These are phyloP conservation scores for Gynochthodes officinalis DNA, from an alignment of 257 asterid genomes.

Conservation along the genomic window DNA sequence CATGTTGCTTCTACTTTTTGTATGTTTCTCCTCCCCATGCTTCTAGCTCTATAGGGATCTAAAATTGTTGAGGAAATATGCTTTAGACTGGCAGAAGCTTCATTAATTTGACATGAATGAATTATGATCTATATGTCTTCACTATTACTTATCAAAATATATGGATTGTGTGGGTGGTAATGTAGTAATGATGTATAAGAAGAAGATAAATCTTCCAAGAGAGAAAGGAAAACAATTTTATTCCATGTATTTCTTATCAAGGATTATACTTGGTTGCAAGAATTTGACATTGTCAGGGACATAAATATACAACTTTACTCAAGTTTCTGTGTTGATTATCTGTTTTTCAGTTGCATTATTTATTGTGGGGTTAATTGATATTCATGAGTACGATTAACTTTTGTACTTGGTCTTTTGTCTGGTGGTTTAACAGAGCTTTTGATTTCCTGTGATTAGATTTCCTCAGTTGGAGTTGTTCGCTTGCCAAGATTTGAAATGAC, in stretches of 20 bases:
- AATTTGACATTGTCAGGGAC: not conserved
- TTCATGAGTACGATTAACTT: not conserved
- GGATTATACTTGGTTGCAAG: not conserved
- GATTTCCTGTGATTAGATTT: conserved; percentile 50
- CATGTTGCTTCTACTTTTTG: not conserved
- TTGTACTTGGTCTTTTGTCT: conserved; percentile 10
- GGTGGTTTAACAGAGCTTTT: conserved; percentile 21
- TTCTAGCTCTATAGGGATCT: not conserved
- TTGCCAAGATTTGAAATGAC: conserved; percentile 90
- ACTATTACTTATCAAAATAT: too few species aligned
- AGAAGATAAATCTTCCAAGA: not conserved
- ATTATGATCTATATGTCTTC: not conserved
- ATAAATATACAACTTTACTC: not conserved
- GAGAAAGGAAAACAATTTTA: too few species aligned
- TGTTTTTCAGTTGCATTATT: not conserved
- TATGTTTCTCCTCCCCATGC: not conserved
- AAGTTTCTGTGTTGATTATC: not conserved
- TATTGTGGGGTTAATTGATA: not conserved
- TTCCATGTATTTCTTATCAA: not conserved
- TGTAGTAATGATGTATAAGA: not conserved
- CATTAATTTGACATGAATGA: not conserved
- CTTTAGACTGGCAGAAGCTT: not conserved
- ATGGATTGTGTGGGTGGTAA: not conserved
- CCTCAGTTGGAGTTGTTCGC: conserved; percentile 82
- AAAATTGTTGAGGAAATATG: not conserved